These are phyloP conservation scores for Allium fistulosum DNA, from an alignment of 106 monocot genomes.

Conservation along the genomic window DNA sequence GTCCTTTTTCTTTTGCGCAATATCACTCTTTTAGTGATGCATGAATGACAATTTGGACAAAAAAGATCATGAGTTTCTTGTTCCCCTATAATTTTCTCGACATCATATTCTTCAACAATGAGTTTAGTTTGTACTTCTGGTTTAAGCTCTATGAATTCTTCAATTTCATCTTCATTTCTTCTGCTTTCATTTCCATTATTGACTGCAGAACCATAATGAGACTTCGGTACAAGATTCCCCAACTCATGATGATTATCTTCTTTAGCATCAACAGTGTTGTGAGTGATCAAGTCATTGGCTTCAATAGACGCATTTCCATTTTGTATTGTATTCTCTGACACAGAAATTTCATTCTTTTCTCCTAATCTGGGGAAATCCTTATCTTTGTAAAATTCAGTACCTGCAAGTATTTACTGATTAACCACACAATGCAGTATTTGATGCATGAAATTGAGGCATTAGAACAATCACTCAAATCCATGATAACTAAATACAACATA, in stretches of 20 bases:
- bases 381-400: background rate
- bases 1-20: slow-evolving; percentile 82
- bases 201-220: slow-evolving; percentile 9
- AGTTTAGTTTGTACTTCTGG: slow-evolving; percentile 6
- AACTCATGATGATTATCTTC: background rate
- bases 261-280: slow-evolving; percentile 1
- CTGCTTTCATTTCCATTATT: slow-evolving; percentile 2
- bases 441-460: background rate
- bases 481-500: background rate
- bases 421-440: background rate
- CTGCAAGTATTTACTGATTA: background rate
- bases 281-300: background rate
- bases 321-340: slow-evolving; percentile 2
- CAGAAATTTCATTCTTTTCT: background rate
- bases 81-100: slow-evolving; percentile 71
- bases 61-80: slow-evolving; percentile 93
- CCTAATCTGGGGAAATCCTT: background rate
- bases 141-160: background rate
- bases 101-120: slow-evolving; percentile 31
- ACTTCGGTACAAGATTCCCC: slow-evolving; percentile 9
- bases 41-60: slow-evolving; percentile 89
- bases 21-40: slow-evolving; percentile 88
- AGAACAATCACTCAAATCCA: background rate
- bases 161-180: slow-evolving; percentile 10
- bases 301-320: slow-evolving; percentile 12